phyloP scores from a whole-genome alignment of 371 early-diverging fungal species.

The Syncephalis plumigaleata region DNA sequence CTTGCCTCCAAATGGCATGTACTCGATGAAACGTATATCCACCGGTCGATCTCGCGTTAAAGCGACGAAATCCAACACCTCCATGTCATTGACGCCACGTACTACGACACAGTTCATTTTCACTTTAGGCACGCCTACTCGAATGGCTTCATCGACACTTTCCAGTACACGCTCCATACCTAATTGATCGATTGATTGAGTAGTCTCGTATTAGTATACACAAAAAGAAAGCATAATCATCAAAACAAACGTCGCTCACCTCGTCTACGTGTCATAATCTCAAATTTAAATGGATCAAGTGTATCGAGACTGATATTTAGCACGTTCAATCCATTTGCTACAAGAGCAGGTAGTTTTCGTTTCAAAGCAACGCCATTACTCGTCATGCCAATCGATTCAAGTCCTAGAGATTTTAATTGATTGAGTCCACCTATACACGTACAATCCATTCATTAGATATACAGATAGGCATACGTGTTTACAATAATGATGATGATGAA shows the following conservation, averaged over 20 bases:
- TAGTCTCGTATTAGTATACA: not conserved
- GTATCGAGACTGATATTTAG: conserved; percentile 88
- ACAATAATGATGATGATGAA: no score
- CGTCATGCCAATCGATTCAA: conserved; percentile 75
- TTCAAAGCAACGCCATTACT: conserved; percentile 84
- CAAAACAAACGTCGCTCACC: conserved; percentile 18
- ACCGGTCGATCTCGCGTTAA: conserved; percentile 55
- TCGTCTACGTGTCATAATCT: conserved; percentile 70
- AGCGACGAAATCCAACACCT: conserved; percentile 65
- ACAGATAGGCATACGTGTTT: no score
- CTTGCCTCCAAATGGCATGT: conserved; percentile 91
- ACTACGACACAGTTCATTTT: conserved; percentile 88
- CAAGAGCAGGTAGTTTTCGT: conserved; percentile 51
- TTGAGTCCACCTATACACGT: conserved; percentile 32
- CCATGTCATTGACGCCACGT: conserved; percentile 65
- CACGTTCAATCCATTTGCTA: conserved; percentile 59
- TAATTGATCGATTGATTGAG: conserved; percentile 1
- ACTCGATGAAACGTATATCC: conserved; percentile 86
- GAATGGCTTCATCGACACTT: conserved; percentile 46
- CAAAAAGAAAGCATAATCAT: no score
- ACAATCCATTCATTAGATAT: not conserved
- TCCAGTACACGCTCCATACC: conserved; percentile 62
- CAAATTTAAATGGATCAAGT: conserved; percentile 66
- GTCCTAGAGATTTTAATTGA: conserved; percentile 43
- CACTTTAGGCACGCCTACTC: conserved; percentile 41